These are phyloP conservation scores for Schizophyllum commune DNA, from an alignment of 1,284 basidiomycete genomes.

Conservation along the genomic window DNA sequence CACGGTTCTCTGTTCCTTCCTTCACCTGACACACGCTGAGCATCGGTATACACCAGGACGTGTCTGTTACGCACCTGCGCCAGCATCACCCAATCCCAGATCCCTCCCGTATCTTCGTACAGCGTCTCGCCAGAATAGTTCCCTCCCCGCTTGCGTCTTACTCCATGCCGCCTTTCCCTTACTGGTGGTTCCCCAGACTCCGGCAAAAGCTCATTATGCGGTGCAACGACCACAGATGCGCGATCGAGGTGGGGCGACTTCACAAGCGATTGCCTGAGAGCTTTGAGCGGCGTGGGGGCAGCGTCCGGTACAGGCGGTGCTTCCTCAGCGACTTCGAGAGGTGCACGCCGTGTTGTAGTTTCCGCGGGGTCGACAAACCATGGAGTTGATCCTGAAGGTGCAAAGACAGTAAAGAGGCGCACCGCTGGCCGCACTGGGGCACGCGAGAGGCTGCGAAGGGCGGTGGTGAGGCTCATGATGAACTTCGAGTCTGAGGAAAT, in stretches of 20 bases:
- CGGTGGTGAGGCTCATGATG: neutral
- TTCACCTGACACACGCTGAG: constrained; percentile 47
- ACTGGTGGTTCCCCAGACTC: constrained; percentile 47
- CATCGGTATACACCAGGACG: neutral
- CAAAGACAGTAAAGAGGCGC: neutral
- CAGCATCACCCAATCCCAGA: constrained; percentile 70
- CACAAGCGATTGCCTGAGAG: constrained; percentile 44
- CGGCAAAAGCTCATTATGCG: constrained; percentile 34
- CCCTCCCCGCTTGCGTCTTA: constrained; percentile 49
- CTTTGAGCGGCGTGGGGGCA: constrained; percentile 36
- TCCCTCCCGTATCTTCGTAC: constrained; percentile 39
- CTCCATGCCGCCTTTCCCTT: constrained; percentile 43
- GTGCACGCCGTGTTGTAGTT: constrained; percentile 16
- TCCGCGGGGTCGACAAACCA: constrained; percentile 48
- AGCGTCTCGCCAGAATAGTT: constrained; percentile 58
- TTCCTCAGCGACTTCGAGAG: constrained; percentile 25
- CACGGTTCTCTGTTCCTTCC: constrained; percentile 71
- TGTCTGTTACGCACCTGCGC: constrained; percentile 44
- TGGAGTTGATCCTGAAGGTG: constrained; percentile 17
- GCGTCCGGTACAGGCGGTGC: constrained; percentile 37
- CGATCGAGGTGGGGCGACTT: constrained; percentile 58
- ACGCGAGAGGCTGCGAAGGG: neutral
- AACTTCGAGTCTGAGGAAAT: neutral
- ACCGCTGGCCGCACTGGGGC: too few species aligned
- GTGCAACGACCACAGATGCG: constrained; percentile 40